Conservation (phyloP, 2,329 filamentous ascomycete genomes). For the Penicillium sp. region DNA sequence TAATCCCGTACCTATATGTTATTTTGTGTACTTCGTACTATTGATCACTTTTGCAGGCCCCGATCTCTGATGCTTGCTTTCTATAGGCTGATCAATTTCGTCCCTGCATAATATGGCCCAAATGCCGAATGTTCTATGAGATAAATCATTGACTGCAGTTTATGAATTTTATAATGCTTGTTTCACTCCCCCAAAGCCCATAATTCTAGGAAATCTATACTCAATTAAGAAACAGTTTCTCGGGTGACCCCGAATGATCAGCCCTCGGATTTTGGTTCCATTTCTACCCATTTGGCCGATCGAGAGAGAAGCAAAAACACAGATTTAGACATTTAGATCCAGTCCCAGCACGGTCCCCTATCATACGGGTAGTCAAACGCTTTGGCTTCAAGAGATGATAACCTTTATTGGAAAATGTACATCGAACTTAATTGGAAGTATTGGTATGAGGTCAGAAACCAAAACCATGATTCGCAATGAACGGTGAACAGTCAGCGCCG, state of each 20-base stretch:
- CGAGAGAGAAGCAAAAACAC: background rate
- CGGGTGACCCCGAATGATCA: background rate
- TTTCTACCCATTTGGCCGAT: background rate
- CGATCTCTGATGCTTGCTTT: background rate
- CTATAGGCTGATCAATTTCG: constrained; percentile 1
- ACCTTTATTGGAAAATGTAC: constrained; percentile 1
- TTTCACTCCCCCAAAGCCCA: background rate
- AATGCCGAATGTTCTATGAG: constrained; percentile 5
- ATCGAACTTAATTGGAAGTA: background rate
- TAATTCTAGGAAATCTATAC: background rate
- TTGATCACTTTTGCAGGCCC: constrained; percentile 5
- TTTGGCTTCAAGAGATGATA: background rate
- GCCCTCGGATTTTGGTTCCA: background rate
- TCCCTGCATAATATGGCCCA: constrained; percentile 10
- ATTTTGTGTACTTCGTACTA: constrained; percentile 1
- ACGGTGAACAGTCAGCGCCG: background rate
- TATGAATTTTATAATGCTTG: background rate
- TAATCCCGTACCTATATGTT: background rate
- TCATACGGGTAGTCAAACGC: background rate
- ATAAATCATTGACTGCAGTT: constrained; percentile 7
- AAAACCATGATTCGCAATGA: background rate
- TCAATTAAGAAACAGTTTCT: no score
- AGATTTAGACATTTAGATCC: background rate
- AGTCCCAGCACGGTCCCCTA: background rate
- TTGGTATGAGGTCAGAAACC: background rate